These are phyloP conservation scores for Cladophialophora chaetospira DNA, from an alignment of 2,329 filamentous ascomycete genomes.

Conservation along the genomic window DNA sequence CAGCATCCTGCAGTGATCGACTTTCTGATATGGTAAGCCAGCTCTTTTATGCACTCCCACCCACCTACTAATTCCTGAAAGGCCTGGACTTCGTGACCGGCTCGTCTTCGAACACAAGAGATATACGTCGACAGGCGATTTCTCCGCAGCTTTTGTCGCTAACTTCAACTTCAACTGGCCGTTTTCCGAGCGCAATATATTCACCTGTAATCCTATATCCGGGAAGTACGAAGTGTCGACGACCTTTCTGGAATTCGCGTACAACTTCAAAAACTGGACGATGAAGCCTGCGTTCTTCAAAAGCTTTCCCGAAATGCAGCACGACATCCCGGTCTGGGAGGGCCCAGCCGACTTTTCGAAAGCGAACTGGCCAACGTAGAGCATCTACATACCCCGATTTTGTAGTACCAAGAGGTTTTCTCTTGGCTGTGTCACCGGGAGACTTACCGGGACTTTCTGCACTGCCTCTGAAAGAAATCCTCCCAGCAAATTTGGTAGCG, in stretches of 20 bases:
- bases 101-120: conserved; percentile 32
- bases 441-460: no score
- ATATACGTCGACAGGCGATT: conserved; percentile 28
- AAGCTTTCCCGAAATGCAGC: conserved; percentile 31
- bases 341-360: conserved; percentile 20
- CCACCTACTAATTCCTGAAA: neutral
- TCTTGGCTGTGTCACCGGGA: no score
- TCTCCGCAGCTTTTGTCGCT: conserved; percentile 30
- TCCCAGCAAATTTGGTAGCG: no score
- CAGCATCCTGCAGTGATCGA: conserved; percentile 33
- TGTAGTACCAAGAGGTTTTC: no score
- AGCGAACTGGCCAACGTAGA: conserved; percentile 8
- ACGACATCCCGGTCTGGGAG: conserved; percentile 26
- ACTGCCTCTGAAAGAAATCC: no score
- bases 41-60: neutral
- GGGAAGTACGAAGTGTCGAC: conserved; percentile 26
- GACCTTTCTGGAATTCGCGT: conserved; percentile 28
- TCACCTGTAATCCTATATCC: conserved; percentile 20
- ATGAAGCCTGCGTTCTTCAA: conserved; percentile 32
- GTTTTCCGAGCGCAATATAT: conserved; percentile 28
- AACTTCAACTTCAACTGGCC: conserved; percentile 34
- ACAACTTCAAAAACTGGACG: conserved; percentile 33
- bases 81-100: conserved; percentile 30
- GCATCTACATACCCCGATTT: no score
- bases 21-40: conserved; percentile 29